Conservation (phyloP, 2,329 filamentous ascomycete species). For the Mycogone perniciosa region DNA sequence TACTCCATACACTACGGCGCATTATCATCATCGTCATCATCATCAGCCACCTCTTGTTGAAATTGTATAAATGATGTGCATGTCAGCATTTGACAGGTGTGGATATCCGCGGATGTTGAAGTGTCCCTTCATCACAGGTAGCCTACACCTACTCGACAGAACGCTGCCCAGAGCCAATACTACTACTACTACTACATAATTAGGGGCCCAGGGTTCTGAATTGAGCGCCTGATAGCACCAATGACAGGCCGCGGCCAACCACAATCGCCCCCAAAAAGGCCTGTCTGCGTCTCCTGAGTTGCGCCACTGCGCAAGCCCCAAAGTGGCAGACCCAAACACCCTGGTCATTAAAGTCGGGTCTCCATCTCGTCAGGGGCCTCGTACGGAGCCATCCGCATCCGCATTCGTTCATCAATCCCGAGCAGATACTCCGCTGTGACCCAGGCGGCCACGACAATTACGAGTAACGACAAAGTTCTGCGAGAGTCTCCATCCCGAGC, state of each 20-base stretch:
- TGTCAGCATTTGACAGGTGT: too few relatives aligned
- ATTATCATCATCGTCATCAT: too few relatives aligned
- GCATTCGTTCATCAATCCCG: not conserved
- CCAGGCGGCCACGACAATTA: too few relatives aligned
- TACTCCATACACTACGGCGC: too few relatives aligned
- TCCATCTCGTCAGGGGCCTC: slow-evolving; percentile 6
- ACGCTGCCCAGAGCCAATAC: too few relatives aligned
- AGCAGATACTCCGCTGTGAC: not conserved
- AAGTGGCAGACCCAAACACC: slow-evolving; percentile 2
- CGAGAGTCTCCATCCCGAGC: too few relatives aligned
- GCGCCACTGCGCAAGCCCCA: slow-evolving; percentile 7
- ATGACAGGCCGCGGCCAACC: not conserved
- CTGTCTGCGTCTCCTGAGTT: not conserved
- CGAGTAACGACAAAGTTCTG: too few relatives aligned
- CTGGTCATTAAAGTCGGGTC: not conserved
- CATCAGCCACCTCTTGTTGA: too few relatives aligned
- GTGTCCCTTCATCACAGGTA: too few relatives aligned
- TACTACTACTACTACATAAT: not conserved
- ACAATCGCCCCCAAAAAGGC: not conserved
- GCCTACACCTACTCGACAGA: too few relatives aligned
- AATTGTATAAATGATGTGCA: too few relatives aligned
- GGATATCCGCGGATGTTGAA: too few relatives aligned
- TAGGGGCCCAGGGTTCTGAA: not conserved
- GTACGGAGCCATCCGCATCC: not conserved
- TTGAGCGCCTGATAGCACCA: not conserved